Evolutionary conservation across 768 basidiomycete genomes (phyloP).

Genomic region (Serpula lacrymans): DNA sequence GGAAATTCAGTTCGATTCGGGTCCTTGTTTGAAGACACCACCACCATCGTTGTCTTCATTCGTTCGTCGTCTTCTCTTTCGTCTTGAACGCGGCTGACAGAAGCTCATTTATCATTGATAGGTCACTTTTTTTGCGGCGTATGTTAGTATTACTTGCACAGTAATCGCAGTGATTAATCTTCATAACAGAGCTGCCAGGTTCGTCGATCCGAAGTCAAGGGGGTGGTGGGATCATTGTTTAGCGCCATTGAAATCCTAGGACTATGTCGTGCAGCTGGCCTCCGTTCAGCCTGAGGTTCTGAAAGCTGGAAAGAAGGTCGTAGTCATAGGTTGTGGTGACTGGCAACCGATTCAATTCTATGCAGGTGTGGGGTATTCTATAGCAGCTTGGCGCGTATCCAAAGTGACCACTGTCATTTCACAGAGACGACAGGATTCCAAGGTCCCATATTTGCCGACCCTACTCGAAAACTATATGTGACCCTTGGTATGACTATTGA

Average conservation of each 20-base stretch:
- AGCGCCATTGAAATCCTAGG: slow-evolving; percentile 23
- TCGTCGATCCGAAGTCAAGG: slow-evolving; percentile 7
- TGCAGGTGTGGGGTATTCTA: slow-evolving; percentile 30
- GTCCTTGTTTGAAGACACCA: slow-evolving; percentile 43
- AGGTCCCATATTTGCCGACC: slow-evolving; percentile 62
- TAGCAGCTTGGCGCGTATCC: neutral
- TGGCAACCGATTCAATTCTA: slow-evolving; percentile 49
- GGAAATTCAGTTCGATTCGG: slow-evolving; percentile 53
- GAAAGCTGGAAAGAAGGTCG: slow-evolving; percentile 37
- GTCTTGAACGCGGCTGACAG: neutral
- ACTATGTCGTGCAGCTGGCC: slow-evolving; percentile 47
- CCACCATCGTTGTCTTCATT: slow-evolving; percentile 62
- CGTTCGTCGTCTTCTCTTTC: slow-evolving; percentile 30
- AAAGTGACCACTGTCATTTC: neutral
- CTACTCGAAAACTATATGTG: slow-evolving; percentile 54
- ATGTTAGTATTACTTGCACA: slow-evolving; percentile 16
- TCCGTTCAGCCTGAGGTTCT: slow-evolving; percentile 39
- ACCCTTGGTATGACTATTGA: slow-evolving; percentile 59
- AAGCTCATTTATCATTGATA: slow-evolving; percentile 14
- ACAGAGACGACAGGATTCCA: slow-evolving; percentile 44
- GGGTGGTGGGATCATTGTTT: neutral
- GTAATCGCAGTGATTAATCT: too few relatives aligned
- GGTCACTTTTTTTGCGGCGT: slow-evolving; percentile 70
- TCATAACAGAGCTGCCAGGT: slow-evolving; percentile 41
- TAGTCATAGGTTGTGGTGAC: slow-evolving; percentile 61